These are phyloP conservation scores for Peronospora belbahrii DNA, from an alignment of 352 stramenopile species.

Conservation along the genomic window DNA sequence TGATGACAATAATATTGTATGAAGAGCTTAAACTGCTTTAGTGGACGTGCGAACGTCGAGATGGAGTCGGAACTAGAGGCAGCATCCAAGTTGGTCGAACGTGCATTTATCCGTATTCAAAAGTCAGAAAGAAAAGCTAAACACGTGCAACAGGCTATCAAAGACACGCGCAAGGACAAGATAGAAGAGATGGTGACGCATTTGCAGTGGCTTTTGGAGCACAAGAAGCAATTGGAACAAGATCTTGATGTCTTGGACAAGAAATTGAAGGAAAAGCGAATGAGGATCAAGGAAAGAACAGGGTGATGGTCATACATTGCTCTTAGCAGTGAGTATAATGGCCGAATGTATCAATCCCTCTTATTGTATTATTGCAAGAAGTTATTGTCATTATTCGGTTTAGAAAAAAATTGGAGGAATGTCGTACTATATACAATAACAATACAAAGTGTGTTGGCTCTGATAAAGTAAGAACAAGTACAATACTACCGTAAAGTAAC, in stretches of 20 bases:
- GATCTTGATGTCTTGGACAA: conserved; percentile 39
- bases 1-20: conserved; percentile 27
- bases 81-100: conserved; percentile 57
- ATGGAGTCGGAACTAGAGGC: conserved; percentile 61
- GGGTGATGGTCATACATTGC: no score
- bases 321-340: no score
- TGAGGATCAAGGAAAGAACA: conserved; percentile 46
- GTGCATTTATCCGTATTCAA: conserved; percentile 48
- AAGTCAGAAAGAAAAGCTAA: conserved; percentile 42
- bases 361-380: no score
- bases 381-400: no score
- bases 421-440: no score
- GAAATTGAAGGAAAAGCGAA: conserved; percentile 44
- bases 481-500: no score
- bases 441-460: no score
- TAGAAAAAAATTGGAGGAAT: no score
- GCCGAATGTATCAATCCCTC: no score
- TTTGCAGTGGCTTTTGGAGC: conserved; percentile 44
- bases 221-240: conserved; percentile 39
- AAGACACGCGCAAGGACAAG: conserved; percentile 26
- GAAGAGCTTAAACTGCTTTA: conserved; percentile 71
- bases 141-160: conserved; percentile 33
- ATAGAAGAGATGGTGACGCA: conserved; percentile 42
- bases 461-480: no score
- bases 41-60: conserved; percentile 36